Conservation (phyloP, 2,329 filamentous ascomycete species). For the Beauveria australis region DNA sequence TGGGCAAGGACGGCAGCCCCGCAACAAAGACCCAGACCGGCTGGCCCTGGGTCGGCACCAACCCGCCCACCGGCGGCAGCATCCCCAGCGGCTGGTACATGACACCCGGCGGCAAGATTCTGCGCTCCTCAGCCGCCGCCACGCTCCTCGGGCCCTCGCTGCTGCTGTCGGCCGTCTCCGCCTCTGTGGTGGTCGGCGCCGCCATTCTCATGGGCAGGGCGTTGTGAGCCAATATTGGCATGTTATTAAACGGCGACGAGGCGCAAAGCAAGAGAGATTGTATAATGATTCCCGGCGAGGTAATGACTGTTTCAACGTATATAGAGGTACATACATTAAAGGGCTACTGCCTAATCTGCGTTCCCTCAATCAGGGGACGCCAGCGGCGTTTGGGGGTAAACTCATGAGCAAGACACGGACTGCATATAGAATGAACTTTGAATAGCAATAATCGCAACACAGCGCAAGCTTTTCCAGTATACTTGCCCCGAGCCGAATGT, state of each 20-base stretch:
- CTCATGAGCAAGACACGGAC: background rate
- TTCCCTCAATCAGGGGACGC: background rate
- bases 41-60: conserved; percentile 59
- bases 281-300: background rate
- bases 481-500: background rate
- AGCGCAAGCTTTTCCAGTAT: background rate
- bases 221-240: background rate
- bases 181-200: conserved; percentile 18
- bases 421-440: background rate
- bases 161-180: conserved; percentile 18
- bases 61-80: conserved; percentile 42
- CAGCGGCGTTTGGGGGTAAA: background rate
- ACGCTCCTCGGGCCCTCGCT: conserved; percentile 15
- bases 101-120: conserved; percentile 68
- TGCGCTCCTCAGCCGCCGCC: conserved; percentile 52
- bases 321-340: background rate
- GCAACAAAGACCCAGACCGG: conserved; percentile 49
- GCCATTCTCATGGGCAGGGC: conserved; percentile 15
- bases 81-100: conserved; percentile 78
- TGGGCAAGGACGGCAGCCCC: conserved; percentile 47
- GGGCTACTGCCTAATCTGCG: background rate
- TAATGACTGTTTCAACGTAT: background rate
- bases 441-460: background rate
- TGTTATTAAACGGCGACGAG: background rate
- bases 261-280: background rate